Evolutionary conservation across 305 asterid species (phyloP).

Genomic region (Nicotiana rustica): DNA sequence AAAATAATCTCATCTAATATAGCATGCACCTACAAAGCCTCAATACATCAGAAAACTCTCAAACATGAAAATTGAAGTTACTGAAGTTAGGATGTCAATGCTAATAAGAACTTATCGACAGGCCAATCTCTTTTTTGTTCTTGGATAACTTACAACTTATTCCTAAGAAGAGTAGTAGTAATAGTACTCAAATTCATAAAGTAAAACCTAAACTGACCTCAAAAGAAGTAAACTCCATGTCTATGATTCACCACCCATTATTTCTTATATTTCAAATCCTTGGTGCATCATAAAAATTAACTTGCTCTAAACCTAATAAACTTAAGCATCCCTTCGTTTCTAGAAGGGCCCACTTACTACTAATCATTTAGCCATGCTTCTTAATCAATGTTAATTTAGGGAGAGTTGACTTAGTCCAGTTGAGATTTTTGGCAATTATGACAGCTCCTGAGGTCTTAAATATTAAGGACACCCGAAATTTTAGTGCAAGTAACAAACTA

Average conservation of each 20-base stretch:
- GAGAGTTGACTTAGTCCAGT: not conserved
- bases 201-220: not conserved
- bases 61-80: not conserved
- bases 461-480: not conserved
- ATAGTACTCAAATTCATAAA: not conserved
- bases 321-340: constrained; percentile 10
- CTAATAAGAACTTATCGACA: constrained; percentile 3
- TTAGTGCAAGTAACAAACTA: not conserved
- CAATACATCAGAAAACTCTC: constrained; percentile 3
- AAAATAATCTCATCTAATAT: constrained; percentile 85
- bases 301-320: not conserved
- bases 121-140: not conserved
- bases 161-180: not conserved
- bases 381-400: not conserved
- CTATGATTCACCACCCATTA: not conserved
- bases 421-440: constrained; percentile 8
- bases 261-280: not conserved
- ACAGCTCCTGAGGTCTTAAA: not conserved
- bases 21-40: constrained; percentile 73
- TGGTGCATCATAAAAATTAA: not conserved
- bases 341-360: not conserved
- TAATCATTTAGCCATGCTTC: not conserved
- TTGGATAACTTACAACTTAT: not conserved
- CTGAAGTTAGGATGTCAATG: constrained; percentile 5
- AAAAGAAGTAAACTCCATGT: not conserved